These are phyloP conservation scores for Penicillium ucsense DNA, from an alignment of 495 filamentous ascomycete genomes.

Conservation along the genomic window DNA sequence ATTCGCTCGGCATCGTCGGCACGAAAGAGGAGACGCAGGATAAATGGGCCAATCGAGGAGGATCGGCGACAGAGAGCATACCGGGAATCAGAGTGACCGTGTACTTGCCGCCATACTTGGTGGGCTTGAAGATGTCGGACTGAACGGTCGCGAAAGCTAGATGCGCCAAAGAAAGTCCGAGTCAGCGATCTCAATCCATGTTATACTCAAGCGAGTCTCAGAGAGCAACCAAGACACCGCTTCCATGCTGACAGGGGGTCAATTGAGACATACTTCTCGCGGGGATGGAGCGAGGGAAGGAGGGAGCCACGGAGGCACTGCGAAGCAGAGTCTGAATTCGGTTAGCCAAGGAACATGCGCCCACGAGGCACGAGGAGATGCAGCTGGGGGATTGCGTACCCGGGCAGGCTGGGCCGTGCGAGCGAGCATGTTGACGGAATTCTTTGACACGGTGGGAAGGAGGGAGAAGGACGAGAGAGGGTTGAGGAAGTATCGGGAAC, in stretches of 20 bases:
- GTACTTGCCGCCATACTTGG: slow-evolving; percentile 99
- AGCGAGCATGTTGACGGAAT: slow-evolving; percentile 14
- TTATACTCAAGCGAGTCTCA: no score
- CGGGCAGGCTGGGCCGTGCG: slow-evolving; percentile 21
- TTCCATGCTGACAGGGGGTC: not conserved
- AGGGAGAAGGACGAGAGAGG: not conserved
- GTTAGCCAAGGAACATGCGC: slow-evolving; percentile 7
- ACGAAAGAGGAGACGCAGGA: not conserved
- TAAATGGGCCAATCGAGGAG: not conserved
- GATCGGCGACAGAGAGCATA: slow-evolving; percentile 21
- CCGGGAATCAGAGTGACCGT: slow-evolving; percentile 95
- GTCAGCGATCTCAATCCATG: slow-evolving; percentile 7
- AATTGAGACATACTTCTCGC: slow-evolving; percentile 32
- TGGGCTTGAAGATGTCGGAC: slow-evolving; percentile 92
- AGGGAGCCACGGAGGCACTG: slow-evolving; percentile 27
- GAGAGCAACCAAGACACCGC: no score
- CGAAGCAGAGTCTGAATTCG: slow-evolving; percentile 32
- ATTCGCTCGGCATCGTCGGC: not conserved
- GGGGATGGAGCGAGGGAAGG: slow-evolving; percentile 26
- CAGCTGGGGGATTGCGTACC: slow-evolving; percentile 7
- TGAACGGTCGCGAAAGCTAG: slow-evolving; percentile 63
- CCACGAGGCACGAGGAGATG: slow-evolving; percentile 3
- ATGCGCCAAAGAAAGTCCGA: not conserved
- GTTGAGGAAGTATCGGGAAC: slow-evolving; percentile 1
- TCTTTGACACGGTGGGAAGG: slow-evolving; percentile 1